Base-by-base conservation (phyloP, 768 basidiomycete species). In the Rhodotorula graminis region DNA sequence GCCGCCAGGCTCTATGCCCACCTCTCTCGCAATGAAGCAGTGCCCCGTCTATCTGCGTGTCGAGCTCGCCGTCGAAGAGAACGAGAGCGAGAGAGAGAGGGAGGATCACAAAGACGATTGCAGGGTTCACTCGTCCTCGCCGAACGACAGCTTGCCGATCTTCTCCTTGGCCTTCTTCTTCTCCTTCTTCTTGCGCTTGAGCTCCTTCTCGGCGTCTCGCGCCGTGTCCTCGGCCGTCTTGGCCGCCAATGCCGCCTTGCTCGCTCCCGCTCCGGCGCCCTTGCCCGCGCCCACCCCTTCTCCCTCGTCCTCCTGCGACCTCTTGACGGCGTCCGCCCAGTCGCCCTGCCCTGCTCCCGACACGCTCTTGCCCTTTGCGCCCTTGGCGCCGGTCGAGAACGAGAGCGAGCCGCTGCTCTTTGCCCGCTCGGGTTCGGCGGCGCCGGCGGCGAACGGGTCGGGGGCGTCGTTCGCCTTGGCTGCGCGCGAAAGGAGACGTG, bases 281-380 rank as follows among this genome's bases (percentile, higher is more conserved):
- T 21, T 56, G 58, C 52, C 49, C 47, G 53, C 8, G 15, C 61
- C 27, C 27, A 53, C 16, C 64, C 69, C 25, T 55, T 56, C 10
- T 67, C 61, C 62, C 15, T 70, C 69, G 31, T 61, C 64, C 12
- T 70, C 69, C 52, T 67, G 63, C 11, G 63, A 61, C 14, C 66
- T 62, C 33, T 64, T 65, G 18, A 75, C 59, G 23, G 69, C 73
- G 31, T 65, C 63, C 37, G 64, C 66, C 73, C 73, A 75, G 53
- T 59, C 66, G 18, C 70, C 73, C 5, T 21, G 57, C 52, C 64
- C 61, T 11, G 66, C 67, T 2, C 37, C 66, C 33, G 53, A 49
- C 12, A 18, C 49, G 10, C 49, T 14, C 27, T 50, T 64, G 6
- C 55, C 56, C 27, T 68, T 69, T 15, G 25, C 31, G 3, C 52